Evolutionary conservation across 129 eudicot species (phyloP).

Genomic region (Saposhnikovia divaricata): DNA sequence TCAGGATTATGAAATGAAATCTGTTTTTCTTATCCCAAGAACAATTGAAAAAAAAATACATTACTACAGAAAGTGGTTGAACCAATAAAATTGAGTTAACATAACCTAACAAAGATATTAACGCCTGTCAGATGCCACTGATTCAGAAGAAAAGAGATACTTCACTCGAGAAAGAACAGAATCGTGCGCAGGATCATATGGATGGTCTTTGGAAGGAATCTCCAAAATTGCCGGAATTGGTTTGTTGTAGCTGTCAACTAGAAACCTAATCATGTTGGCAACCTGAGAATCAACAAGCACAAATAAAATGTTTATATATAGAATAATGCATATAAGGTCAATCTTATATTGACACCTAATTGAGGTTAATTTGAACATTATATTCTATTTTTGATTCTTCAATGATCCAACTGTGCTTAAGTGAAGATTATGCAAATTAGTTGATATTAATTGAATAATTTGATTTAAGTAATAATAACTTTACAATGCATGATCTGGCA

Average conservation of each 20-base stretch:
- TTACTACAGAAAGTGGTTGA: neutral
- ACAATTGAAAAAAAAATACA: neutral
- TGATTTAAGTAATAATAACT: neutral
- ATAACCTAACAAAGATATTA: constrained; percentile 12
- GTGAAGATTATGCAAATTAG: neutral
- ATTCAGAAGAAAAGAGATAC: constrained; percentile 75
- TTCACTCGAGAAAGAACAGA: constrained; percentile 92
- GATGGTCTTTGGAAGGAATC: constrained; percentile 98
- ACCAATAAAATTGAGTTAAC: neutral
- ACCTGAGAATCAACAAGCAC: constrained; percentile 37
- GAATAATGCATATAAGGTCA: neutral
- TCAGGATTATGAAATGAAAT: neutral
- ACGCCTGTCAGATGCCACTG: constrained; percentile 73
- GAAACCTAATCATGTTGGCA: constrained; percentile 89
- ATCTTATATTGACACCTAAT: neutral
- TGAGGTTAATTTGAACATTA: neutral
- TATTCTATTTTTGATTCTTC: neutral
- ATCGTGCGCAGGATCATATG: constrained; percentile 91
- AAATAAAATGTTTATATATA: neutral
- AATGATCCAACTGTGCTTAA: neutral
- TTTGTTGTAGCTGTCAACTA: constrained; percentile 97
- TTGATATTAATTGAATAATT: neutral
- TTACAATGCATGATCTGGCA: neutral
- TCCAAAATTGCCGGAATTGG: constrained; percentile 95
- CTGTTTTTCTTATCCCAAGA: neutral